Evolutionary conservation across 176 grass and related monocot species (phyloP), one percentile per base, ranked within the genome.

Genomic region (Aegilops sharonensis): DNA sequence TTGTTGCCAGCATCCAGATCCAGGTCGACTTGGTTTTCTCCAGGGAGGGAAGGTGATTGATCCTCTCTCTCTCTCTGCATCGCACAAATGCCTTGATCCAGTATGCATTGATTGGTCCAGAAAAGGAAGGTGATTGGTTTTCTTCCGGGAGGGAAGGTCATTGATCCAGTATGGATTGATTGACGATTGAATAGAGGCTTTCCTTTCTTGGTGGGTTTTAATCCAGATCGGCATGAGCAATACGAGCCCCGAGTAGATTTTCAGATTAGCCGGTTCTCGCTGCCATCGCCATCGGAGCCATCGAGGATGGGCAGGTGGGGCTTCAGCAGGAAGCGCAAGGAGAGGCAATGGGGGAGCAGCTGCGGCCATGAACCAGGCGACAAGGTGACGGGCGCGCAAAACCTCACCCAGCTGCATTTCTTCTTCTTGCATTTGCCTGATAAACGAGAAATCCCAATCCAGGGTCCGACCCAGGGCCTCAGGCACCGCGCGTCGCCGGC

Each of bases 401-500:
- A 24, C 60, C 40, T 64, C 59, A 20, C 13, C 15, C 37, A 13
- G 23, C 78, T 31, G 37, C 61, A 80, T 80, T 80, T 80, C 37
- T 47, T 80, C 61, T 47, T 80, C 61, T 47, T 65, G 37, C 1
- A 56, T 42, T 8, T 24, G 61, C 40, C 39, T 45, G 27, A 32
- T 48, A 45, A 74, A 74, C 5, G 18, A 21, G 39, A 45, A 25
- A 48, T 32, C 27, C 9, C 62, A 50, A 59, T 20, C 40, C 79
- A 68, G 79, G 40, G 6, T 2, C 15, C 62, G 9, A 21, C 7
- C 40, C 79, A 68, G 79, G 40, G 11, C 0, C 1, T 66, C 2
- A 68, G 42, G 79, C 40, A 81, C 42, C 79, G 40, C 43, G 63
- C 79, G 24, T 81, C 63, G 10, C 63, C 79, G 40, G 11, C 15